Evolutionary conservation across 768 basidiomycete species (phyloP).

Genomic region (Collybiopsis confluens): DNA sequence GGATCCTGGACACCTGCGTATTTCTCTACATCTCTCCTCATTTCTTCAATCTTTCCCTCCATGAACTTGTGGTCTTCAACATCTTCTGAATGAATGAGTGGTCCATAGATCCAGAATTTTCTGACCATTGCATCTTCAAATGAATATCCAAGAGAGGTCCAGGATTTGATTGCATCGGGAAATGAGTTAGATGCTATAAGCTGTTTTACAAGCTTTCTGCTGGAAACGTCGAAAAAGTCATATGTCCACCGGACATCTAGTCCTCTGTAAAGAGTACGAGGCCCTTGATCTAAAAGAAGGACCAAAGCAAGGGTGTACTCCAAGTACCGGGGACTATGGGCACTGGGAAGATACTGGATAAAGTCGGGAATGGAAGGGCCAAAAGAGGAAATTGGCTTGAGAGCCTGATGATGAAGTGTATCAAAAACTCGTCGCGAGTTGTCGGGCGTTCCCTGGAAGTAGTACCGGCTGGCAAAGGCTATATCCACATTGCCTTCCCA

Average conservation of each 20-base stretch:
- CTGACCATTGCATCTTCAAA: slow-evolving; percentile 12
- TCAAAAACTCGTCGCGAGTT: slow-evolving; percentile 7
- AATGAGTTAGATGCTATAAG: slow-evolving; percentile 2
- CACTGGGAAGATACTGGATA: slow-evolving; percentile 1
- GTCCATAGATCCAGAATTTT: slow-evolving; percentile 6
- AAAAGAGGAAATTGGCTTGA: slow-evolving; percentile 8
- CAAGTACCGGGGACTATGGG: slow-evolving; percentile 4
- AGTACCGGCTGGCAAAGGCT: not conserved
- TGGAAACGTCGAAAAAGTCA: slow-evolving; percentile 7
- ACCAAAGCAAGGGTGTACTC: slow-evolving; percentile 8
- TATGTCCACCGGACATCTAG: slow-evolving; percentile 6
- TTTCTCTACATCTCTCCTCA: not conserved
- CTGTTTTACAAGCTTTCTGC: slow-evolving; percentile 3
- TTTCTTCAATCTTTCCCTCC: not conserved
- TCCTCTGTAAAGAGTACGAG: slow-evolving; percentile 3
- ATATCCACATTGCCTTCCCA: slow-evolving; percentile 9
- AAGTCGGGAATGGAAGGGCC: slow-evolving; percentile 1
- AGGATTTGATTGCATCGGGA: slow-evolving; percentile 5
- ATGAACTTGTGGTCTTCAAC: not conserved
- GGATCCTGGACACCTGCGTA: not conserved
- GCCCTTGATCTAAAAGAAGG: slow-evolving; percentile 10
- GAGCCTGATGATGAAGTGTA: slow-evolving; percentile 7
- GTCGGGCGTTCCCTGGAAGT: slow-evolving; percentile 7
- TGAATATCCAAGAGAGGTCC: slow-evolving; percentile 6
- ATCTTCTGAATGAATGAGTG: not conserved